Base-by-base conservation (phyloP, 164 flowering plant genomes). In the Cinnamomum chago region DNA sequence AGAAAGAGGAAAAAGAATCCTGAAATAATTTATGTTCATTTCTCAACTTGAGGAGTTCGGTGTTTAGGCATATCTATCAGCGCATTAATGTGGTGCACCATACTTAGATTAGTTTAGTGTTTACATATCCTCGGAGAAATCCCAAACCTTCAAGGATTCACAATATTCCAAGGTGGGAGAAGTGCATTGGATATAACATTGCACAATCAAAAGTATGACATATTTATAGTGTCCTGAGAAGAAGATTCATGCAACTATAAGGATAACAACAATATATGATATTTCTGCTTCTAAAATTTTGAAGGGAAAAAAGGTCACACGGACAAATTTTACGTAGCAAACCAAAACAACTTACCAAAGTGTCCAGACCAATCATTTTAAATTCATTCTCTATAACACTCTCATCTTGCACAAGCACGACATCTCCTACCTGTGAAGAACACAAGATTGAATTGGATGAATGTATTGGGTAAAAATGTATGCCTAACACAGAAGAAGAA, bases 351-450 rank as follows among this genome's bases (percentile, higher is more conserved):
- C 86, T 70, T 86, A 94, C 97, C 94, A 94, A 76, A 72, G 92
- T 88, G 69, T 94, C 94, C 79, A 92, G 82, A 62, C 95, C 93
- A 78, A 83, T 74, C 88, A 88, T 83, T 76, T 82, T 86, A 65
- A 85, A 72, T n/a, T 86, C 89, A 77, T 80, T 85, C 58, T 93
- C 94, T 76, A 87, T 71, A 66, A 88, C 88, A 79, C 74, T 78
- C 81, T 90, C 98, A 84, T 94, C 91, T 70, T 84, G 82, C 70
- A 94, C 82, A 65, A 94, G 95, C 74, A 94, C 86, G 30, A 94
- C 93, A 81, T 94, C 97, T 28, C 97, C 98, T 65, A 94, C 90
- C 98, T 94, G 83, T 11, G 68, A 72, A 67, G 66, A 77, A 47
- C 17, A 50, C 22, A 50, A 9, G 18, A 13, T 24, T 27, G n/a